These are phyloP conservation scores for Penicillium waksmanii DNA, from an alignment of 495 filamentous ascomycete genomes.

Conservation along the genomic window DNA sequence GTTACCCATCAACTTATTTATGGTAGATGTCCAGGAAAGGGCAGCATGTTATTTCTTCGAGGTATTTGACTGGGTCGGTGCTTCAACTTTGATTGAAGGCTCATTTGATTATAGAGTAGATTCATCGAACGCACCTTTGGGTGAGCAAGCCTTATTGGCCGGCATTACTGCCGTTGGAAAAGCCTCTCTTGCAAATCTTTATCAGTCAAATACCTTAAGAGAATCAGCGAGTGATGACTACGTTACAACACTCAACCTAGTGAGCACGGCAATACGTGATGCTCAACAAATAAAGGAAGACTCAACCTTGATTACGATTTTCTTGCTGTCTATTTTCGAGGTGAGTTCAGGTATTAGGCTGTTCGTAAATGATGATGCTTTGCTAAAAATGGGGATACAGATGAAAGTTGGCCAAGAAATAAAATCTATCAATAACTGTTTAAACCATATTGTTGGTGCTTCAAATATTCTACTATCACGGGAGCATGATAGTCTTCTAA, in stretches of 20 bases:
- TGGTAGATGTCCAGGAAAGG: constrained; percentile 5
- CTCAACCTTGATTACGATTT: constrained; percentile 5
- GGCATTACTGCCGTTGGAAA: constrained; percentile 5
- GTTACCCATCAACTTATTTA: background rate
- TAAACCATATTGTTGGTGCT: constrained; percentile 6
- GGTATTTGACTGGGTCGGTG: constrained; percentile 4
- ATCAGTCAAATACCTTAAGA: background rate
- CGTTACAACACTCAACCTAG: background rate
- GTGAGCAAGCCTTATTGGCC: constrained; percentile 4
- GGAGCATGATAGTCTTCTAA: background rate
- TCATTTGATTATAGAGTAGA: constrained; percentile 3
- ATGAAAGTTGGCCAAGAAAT: background rate
- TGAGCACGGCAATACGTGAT: background rate
- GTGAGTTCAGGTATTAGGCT: background rate
- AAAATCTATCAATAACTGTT: constrained; percentile 5
- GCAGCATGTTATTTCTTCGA: constrained; percentile 10
- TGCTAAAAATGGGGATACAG: background rate
- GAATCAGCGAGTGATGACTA: constrained; percentile 11
- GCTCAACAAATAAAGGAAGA: constrained; percentile 1
- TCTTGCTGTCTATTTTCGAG: constrained; percentile 8
- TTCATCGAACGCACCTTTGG: background rate
- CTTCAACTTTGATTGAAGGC: background rate
- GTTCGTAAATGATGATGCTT: too few relatives aligned
- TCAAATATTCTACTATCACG: background rate
- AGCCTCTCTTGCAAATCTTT: background rate